Evolutionary conservation across 257 asterid genomes (phyloP), one percentile per base, ranked within the genome.

Genomic region (Hygrophila difformis): DNA sequence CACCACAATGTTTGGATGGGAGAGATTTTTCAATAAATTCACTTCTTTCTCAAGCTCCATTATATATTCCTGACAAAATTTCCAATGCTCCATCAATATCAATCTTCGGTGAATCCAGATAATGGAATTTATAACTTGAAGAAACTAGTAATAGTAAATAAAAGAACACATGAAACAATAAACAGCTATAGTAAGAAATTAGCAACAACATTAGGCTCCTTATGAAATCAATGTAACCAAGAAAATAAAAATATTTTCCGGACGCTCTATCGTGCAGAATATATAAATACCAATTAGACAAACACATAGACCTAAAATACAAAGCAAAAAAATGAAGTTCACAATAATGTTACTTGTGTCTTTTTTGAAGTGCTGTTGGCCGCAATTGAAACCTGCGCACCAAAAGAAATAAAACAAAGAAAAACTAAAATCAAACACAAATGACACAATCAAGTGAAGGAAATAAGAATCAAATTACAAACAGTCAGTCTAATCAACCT

Each of bases 11-110:
- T 91, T 86, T 46, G 94, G 83, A 68, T 91, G 96, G 10, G 95
- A 82, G 46, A 91, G 94, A 71, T 91, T 91, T 73, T 91, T 91
- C 66, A 91, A 59, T 53, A 86, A 75, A 62, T 86, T 77, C 61
- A 91, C 94, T 78, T 86, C 99, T 68, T 86, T 93, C 59, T 86
- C 99, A 8, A 91, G 99, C 81, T 91, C 99, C 76, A 71, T 62
- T 38, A 91, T 77, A 57, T 82, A 91, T 66, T 78, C 96, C 99
- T 86, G 72, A 39, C 48, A 61, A 47, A 57, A 51, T 26, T 47
- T 39, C 31, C 31, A 26, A 26, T 26, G 8, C 31, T 26, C 8
- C 8, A 8, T 26, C 31, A 26, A 26, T 3, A 5, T 26, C 4
- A 26, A 8, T 26, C 31, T 26, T 26, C 7, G 31, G 7, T 8